Percentiles rank a stretch among this genome's conserved stretches.
Conservation (phyloP, 2,329 filamentous ascomycete species). For the Neodidymelliopsis sp. region DNA sequence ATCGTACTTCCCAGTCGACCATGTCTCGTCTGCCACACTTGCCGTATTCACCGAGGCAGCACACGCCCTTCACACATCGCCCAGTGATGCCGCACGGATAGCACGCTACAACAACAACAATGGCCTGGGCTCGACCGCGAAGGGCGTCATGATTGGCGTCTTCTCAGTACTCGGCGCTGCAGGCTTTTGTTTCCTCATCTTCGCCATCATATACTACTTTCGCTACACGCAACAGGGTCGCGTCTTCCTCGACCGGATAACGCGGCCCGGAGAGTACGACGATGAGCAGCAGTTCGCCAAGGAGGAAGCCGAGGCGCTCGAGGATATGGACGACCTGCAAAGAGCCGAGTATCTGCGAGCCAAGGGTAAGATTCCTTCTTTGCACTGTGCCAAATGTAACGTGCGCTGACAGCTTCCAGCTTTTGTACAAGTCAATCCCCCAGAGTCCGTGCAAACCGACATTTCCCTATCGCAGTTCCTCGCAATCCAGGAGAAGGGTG, state of each 20-base stretch:
- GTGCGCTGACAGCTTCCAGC: conserved; percentile 61
- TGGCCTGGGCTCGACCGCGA: conserved; percentile 64
- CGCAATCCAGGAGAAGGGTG: conserved; percentile 98
- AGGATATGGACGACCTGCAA: conserved; percentile 93
- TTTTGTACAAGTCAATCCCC: conserved; percentile 91
- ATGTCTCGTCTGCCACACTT: conserved; percentile 36
- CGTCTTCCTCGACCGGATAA: conserved; percentile 92
- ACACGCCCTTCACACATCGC: conserved; percentile 21
- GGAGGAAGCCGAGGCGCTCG: conserved; percentile 94
- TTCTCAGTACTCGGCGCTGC: conserved; percentile 94
- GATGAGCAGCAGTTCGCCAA: conserved; percentile 94
- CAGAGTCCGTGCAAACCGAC: conserved; percentile 93
- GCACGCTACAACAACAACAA: conserved; percentile 27
- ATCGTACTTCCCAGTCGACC: conserved; percentile 33
- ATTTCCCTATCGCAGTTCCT: conserved; percentile 97
- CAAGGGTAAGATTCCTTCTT: conserved; percentile 71
- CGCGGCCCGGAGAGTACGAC: conserved; percentile 93
- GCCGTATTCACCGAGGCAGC: conserved; percentile 28
- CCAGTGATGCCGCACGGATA: conserved; percentile 38
- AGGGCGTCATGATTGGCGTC: conserved; percentile 92
- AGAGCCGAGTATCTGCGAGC: conserved; percentile 90
- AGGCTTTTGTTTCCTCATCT: conserved; percentile 79
- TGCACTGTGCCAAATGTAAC: background rate
- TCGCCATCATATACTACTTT: conserved; percentile 90
- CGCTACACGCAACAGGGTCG: conserved; percentile 86